Evolutionary conservation across 805 yeast genomes (phyloP).

Genomic region (Schizosaccharomyces japonicus): DNA sequence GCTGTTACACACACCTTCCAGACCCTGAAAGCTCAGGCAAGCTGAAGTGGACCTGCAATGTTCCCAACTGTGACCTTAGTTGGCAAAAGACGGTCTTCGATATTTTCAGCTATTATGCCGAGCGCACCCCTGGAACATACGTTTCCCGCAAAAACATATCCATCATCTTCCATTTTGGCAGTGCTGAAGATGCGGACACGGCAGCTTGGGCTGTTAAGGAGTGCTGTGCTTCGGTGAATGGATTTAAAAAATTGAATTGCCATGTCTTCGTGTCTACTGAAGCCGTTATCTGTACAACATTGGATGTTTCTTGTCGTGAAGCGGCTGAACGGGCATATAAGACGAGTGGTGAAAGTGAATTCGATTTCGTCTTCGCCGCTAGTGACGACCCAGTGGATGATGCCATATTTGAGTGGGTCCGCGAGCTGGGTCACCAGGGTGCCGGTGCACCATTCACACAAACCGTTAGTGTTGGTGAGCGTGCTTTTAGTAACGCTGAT

Average conservation of each 20-base stretch:
- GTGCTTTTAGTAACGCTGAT: neutral
- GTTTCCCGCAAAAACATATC: constrained; percentile 54
- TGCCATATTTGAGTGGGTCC: neutral
- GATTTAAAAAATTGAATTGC: constrained; percentile 32
- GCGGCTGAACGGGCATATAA: neutral
- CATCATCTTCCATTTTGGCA: constrained; percentile 51
- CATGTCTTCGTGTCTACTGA: constrained; percentile 28
- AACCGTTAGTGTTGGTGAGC: neutral
- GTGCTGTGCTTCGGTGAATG: constrained; percentile 62
- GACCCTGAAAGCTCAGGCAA: neutral
- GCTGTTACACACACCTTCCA: constrained; percentile 27
- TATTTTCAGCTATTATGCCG: constrained; percentile 36
- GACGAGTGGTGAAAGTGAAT: neutral
- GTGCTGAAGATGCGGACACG: constrained; percentile 25
- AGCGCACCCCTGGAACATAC: constrained; percentile 58
- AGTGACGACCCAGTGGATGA: neutral
- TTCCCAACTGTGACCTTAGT: constrained; percentile 28
- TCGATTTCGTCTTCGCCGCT: neutral
- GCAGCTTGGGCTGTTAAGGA: constrained; percentile 55
- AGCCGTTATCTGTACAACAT: constrained; percentile 4
- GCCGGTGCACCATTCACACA: neutral
- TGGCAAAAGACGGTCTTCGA: constrained; percentile 19
- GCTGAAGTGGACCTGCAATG: constrained; percentile 22
- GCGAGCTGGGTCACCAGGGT: neutral
- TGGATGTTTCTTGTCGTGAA: neutral